Percentiles rank a stretch among this genome's conserved stretches.
phyloP scores from a whole-genome alignment of 768 basidiomycete genomes.

The Leccinum disarticulatum region DNA sequence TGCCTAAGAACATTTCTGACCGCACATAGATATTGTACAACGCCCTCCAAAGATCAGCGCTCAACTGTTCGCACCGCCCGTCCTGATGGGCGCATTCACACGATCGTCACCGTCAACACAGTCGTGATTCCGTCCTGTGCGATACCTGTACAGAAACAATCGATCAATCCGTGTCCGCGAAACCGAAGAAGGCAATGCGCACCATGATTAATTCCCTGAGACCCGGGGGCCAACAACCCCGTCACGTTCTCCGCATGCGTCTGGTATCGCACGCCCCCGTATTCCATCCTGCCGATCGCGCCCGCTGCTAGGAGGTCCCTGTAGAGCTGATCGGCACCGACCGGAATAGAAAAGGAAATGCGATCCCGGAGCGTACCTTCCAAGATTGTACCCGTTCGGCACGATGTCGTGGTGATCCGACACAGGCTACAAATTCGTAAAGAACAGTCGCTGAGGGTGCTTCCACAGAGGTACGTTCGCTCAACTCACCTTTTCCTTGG shows the following conservation, averaged over 20 bases:
- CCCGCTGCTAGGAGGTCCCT: slow-evolving; percentile 40
- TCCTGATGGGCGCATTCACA: slow-evolving; percentile 21
- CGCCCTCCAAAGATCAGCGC: neutral
- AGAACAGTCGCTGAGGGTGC: neutral
- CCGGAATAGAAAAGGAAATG: neutral
- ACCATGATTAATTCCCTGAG: slow-evolving; percentile 55
- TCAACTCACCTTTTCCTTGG: slow-evolving; percentile 42
- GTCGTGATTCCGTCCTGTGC: slow-evolving; percentile 58
- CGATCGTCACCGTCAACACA: slow-evolving; percentile 52
- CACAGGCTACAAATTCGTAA: slow-evolving; percentile 21
- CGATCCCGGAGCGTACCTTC: slow-evolving; percentile 33
- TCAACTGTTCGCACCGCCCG: neutral
- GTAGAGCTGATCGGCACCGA: neutral
- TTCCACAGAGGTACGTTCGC: neutral
- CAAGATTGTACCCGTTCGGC: slow-evolving; percentile 50
- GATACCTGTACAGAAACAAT: slow-evolving; percentile 40
- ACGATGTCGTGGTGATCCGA: slow-evolving; percentile 41
- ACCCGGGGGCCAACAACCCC: slow-evolving; percentile 48
- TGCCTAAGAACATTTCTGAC: neutral
- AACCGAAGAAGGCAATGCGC: slow-evolving; percentile 1
- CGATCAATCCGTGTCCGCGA: neutral
- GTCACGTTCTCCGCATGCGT: slow-evolving; percentile 48
- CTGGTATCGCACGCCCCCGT: slow-evolving; percentile 46
- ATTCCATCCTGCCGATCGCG: slow-evolving; percentile 41
- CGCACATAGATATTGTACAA: neutral